These are phyloP conservation scores for Arctium minus DNA, from an alignment of 129 eudicot species.

Conservation along the genomic window DNA sequence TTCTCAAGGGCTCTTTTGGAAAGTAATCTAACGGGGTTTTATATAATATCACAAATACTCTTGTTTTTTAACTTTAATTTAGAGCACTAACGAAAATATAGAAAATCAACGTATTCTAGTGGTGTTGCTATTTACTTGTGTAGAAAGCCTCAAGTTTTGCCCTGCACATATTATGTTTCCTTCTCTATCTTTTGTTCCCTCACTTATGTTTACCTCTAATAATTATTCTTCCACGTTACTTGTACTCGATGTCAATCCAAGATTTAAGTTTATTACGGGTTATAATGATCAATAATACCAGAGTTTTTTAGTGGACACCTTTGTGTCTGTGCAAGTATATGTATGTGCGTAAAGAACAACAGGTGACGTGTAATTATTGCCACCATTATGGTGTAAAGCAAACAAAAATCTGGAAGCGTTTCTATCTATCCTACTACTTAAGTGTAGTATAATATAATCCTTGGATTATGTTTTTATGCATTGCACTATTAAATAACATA, in stretches of 20 bases:
- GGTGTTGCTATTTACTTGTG: not conserved
- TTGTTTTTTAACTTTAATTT: no score
- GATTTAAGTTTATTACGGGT: not conserved
- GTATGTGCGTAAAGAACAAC: not conserved
- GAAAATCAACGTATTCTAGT: no score
- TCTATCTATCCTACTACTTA: not conserved
- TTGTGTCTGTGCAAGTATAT: not conserved
- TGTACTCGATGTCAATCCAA: not conserved
- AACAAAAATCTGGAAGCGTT: not conserved
- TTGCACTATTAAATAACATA: not conserved
- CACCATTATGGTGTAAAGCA: no score
- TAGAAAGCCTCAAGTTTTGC: not conserved
- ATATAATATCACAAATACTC: not conserved
- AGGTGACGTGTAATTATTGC: no score
- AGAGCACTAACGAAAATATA: no score
- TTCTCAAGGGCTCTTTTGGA: no score
- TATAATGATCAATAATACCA: not conserved
- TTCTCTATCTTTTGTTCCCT: no score
- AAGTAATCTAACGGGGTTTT: not conserved
- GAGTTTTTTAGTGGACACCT: not conserved
- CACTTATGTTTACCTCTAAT: no score
- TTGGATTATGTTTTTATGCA: no score
- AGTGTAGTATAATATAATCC: not conserved
- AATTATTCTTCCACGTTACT: no score
- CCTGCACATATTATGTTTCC: not conserved